Conservation (phyloP, 1,284 basidiomycete genomes). For the Trichosporon sp. region DNA sequence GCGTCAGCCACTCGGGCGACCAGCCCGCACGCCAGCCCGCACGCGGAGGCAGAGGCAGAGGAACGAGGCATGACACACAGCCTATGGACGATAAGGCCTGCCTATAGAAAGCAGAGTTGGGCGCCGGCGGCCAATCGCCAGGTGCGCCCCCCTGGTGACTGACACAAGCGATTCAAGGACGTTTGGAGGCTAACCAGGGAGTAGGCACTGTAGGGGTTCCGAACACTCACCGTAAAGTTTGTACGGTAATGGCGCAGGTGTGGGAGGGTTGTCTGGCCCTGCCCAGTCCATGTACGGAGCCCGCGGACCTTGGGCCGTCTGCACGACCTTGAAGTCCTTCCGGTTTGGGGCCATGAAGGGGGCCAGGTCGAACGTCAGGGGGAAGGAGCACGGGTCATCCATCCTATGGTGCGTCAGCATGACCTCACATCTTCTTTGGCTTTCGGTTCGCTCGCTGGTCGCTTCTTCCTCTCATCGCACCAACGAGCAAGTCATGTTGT, state of each 20-base stretch:
- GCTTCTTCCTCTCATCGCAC: not conserved
- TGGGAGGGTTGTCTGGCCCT: constrained; percentile 39
- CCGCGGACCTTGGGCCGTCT: constrained; percentile 29
- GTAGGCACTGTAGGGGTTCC: not conserved
- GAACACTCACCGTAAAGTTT: constrained; percentile 41
- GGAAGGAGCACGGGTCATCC: constrained; percentile 57
- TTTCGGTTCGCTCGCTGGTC: not conserved
- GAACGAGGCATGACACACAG: too few species aligned
- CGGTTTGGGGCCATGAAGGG: constrained; percentile 76
- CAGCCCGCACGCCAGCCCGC: too few species aligned
- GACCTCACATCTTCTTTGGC: not conserved
- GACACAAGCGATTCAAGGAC: too few species aligned
- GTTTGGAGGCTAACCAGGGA: not conserved
- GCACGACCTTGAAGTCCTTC: constrained; percentile 44
- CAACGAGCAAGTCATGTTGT: too few species aligned
- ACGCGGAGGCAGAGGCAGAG: too few species aligned
- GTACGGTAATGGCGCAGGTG: constrained; percentile 41
- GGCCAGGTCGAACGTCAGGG: constrained; percentile 73
- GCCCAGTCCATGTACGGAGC: constrained; percentile 48
- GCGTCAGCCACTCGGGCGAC: too few species aligned
- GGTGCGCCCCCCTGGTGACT: too few species aligned
- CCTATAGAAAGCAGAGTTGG: too few species aligned
- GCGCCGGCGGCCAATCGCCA: too few species aligned
- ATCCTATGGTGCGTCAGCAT: not conserved
- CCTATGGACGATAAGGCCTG: too few species aligned